phyloP scores from a whole-genome alignment of 768 basidiomycete species.

The Boletus subcaerulescens region DNA sequence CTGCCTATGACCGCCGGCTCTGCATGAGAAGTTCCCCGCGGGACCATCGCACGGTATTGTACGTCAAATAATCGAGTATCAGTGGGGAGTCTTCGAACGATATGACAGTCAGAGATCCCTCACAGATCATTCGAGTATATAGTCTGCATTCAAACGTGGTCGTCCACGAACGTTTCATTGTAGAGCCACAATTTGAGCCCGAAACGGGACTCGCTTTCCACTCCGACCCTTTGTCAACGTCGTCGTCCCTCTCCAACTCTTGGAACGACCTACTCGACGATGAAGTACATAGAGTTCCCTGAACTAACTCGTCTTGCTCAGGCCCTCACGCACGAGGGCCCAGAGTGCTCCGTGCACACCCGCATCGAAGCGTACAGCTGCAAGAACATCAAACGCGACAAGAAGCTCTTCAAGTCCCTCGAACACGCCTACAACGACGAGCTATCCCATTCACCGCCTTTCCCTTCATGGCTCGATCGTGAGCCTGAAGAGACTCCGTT shows the following conservation, averaged over 20 bases:
- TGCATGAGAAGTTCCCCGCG: too few relatives aligned
- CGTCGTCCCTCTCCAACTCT: too few relatives aligned
- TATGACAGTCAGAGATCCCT: too few relatives aligned
- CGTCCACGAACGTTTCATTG: too few relatives aligned
- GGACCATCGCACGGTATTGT: too few relatives aligned
- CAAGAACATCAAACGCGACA: constrained; percentile 96
- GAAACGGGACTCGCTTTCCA: constrained; percentile 15
- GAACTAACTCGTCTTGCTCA: constrained; percentile 73
- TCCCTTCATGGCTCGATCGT: constrained; percentile 71
- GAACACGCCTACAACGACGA: constrained; percentile 81
- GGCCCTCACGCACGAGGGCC: constrained; percentile 79
- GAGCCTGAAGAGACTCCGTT: constrained; percentile 84
- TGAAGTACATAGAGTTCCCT: constrained; percentile 92
- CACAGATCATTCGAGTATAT: too few relatives aligned
- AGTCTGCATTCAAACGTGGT: too few relatives aligned
- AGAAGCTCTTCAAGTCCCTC: constrained; percentile 91
- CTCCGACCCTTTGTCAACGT: constrained; percentile 1
- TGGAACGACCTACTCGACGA: neutral
- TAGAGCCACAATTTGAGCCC: too few relatives aligned
- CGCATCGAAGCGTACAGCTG: constrained; percentile 96
- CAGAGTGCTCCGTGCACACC: constrained; percentile 86
- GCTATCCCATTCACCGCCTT: constrained; percentile 77
- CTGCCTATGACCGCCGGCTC: too few relatives aligned
- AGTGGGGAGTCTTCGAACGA: too few relatives aligned
- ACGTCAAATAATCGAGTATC: too few relatives aligned